Base-by-base conservation (phyloP, 306 rosid species). In the Prinsepia uniflora region DNA sequence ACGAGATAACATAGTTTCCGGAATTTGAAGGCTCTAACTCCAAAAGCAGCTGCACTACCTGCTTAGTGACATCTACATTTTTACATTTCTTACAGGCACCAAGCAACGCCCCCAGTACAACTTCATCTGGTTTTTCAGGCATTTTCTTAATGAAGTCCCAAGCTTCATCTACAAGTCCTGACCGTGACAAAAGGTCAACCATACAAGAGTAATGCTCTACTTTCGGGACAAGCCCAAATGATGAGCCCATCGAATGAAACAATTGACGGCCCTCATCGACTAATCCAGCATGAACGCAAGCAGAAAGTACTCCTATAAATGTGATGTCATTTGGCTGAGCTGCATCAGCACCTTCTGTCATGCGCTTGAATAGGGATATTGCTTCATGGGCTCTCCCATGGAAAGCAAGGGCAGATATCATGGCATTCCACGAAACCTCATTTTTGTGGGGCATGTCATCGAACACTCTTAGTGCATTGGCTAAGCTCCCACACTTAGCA, bases 131-230 rank as follows among this genome's bases (percentile, higher is more conserved):
- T 68, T 83, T 93, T 76, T 85, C 92, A 22, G 98, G 94, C 98
- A 93, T 93, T 82, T 84, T 86, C 75, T 81, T 80, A 50, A 93
- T 65, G 66, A 93, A 77, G 78, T 86, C 87, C 96, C 96, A 93
- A 36, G 97, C 97, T 80, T 90, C 97, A 20, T 84, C 62, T 63
- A 93, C 64, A 77, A 47, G 87, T 74, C 98, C 97, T 0, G 96
- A 91, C 7, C 98, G 92, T 34, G 98, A 86, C 77, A 93, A 69
- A 75, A 93, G 97, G 72, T 93, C 97, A 63, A 90, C 92, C 92
- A 88, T 86, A 84, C 97, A 93, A 79, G 98, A 90, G 81, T 85
- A 87, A 55, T 93, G 98, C 86, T 93, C 98, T n/a, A 93, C 75
- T 83, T 87, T 90, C 0, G 98, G 96, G 24, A 89, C 79, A 77